phyloP scores from a whole-genome alignment of 306 rosid genomes.

The Abrus precatorius region DNA sequence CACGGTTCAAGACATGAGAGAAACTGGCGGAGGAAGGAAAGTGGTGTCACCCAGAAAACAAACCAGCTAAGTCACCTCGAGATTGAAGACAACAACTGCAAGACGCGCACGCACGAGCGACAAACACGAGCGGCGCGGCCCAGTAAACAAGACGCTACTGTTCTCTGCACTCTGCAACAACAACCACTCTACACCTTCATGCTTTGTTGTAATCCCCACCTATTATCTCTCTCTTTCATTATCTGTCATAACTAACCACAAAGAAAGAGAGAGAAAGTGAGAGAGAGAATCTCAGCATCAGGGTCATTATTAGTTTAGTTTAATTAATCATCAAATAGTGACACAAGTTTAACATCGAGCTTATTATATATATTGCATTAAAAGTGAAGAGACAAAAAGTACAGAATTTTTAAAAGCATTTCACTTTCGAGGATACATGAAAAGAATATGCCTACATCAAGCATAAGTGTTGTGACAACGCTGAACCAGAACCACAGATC shows the following conservation, averaged over 20 bases:
- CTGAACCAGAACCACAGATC: slow-evolving; percentile 27
- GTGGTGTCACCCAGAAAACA: slow-evolving; percentile 42
- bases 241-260: slow-evolving; percentile 38
- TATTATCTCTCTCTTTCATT: slow-evolving; percentile 40
- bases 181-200: slow-evolving; percentile 48
- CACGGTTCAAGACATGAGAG: slow-evolving; percentile 47
- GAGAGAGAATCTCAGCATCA: slow-evolving; percentile 20
- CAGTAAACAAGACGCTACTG: slow-evolving; percentile 60
- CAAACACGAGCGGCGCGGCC: slow-evolving; percentile 71
- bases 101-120: slow-evolving; percentile 63
- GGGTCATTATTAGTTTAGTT: background rate
- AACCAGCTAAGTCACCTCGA: slow-evolving; percentile 42
- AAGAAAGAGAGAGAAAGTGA: background rate
- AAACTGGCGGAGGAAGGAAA: slow-evolving; percentile 74
- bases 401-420: slow-evolving; percentile 39
- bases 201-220: slow-evolving; percentile 48
- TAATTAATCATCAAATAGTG: slow-evolving; percentile 27
- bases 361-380: background rate
- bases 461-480: slow-evolving; percentile 8
- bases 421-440: slow-evolving; percentile 25
- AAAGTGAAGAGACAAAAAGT: slow-evolving; percentile 47
- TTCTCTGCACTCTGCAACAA: slow-evolving; percentile 42
- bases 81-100: slow-evolving; percentile 8
- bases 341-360: slow-evolving; percentile 18
- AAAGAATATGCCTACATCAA: slow-evolving; percentile 38